These are phyloP conservation scores for Trifolium pratense DNA, from an alignment of 306 rosid species.

Conservation along the genomic window DNA sequence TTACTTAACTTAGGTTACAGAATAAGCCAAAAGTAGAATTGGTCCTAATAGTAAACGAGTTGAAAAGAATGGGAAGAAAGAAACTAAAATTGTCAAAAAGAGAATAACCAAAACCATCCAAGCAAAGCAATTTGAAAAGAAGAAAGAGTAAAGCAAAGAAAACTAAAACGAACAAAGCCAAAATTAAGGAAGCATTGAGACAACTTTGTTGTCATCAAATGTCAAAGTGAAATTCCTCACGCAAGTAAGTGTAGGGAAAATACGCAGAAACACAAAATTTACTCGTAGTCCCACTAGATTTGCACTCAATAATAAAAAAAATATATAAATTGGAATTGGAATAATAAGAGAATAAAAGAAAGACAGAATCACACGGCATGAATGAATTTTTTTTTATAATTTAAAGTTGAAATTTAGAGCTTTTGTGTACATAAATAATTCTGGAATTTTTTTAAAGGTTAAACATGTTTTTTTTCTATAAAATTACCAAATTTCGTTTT, in stretches of 20 bases:
- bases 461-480: too few relatives aligned
- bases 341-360: neutral
- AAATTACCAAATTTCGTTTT: too few relatives aligned
- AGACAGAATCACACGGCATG: conserved; percentile 29
- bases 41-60: conserved; percentile 3
- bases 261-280: conserved; percentile 20
- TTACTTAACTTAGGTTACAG: neutral
- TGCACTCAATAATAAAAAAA: neutral
- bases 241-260: conserved; percentile 44
- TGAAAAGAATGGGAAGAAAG: conserved; percentile 43
- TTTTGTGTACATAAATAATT: too few relatives aligned
- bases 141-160: conserved; percentile 52
- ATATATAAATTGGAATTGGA: neutral
- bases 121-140: conserved; percentile 44
- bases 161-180: conserved; percentile 44
- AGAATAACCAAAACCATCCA: conserved; percentile 32
- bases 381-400: neutral
- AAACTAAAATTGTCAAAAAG: conserved; percentile 45
- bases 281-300: conserved; percentile 1
- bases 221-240: conserved; percentile 70
- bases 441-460: too few relatives aligned
- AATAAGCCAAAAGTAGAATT: neutral
- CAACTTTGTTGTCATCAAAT: conserved; percentile 34
- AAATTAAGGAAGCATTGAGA: conserved; percentile 33
- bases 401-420: too few relatives aligned